Evolutionary conservation across 768 basidiomycete species (phyloP), one percentile per base, ranked within the genome.

Genomic region (Tubosaeta sp.): DNA sequence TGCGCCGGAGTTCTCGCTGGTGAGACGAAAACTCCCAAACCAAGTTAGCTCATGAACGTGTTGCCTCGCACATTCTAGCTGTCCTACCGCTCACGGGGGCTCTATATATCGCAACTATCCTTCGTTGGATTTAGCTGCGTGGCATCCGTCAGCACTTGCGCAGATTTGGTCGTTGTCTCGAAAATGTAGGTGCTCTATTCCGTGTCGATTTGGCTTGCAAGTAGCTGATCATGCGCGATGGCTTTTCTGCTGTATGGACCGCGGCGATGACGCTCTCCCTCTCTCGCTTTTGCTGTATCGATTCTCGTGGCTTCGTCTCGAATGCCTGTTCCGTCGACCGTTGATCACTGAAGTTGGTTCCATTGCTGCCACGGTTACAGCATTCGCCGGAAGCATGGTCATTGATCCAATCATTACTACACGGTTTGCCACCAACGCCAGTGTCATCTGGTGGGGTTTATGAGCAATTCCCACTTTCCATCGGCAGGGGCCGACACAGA

Each of bases 1-100:
- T 85, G 82, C 51, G 86, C 84, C 2, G 86, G 85, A 1, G 81
- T 88, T 26, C 72, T 89, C 9, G 83, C 85, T 37, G 86, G 87
- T 76, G 59, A 55, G 64, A 54, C 14, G 26, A 46, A 22, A 82
- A 56, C 75, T 86, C 12, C 59, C 85, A 22, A 39, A 75, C 78
- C 43, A 75, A 84, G 61, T 70, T 86, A 11, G 72, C 83, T 0
- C 71, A 70, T 16, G 81, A 88, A 62, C 73, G 81, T 19, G 76
- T 60, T 90, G 11, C 87, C 88, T 1, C 65, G 63, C 16, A 2
- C 74, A 4, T 83, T 59, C 65, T 82, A 6, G 62, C 60, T n/a
- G 53, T 65, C 4, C 60, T 86, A 6, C 81, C 80, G 1, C 47
- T 61, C 11, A 85, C 83, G 4, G 72, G 72, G 16, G 73, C 83